Conservation (phyloP, 441 rosid genomes). For the Pelargonium fulgidum region DNA sequence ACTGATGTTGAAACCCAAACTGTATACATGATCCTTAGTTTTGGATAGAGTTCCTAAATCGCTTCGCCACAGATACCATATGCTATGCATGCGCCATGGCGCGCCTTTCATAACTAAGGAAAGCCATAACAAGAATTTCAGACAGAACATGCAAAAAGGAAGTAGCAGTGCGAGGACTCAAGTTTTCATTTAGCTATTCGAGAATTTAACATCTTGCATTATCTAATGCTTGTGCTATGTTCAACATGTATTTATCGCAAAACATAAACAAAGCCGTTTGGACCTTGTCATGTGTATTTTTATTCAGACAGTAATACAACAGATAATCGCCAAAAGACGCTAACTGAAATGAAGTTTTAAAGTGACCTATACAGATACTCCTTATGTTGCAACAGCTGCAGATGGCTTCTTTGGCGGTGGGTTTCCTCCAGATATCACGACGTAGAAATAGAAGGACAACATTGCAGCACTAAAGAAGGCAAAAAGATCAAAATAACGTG, state of each 20-base stretch:
- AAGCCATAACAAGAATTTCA: no score
- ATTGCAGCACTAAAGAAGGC: conserved; percentile 55
- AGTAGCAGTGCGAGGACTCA: background rate
- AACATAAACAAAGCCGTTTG: background rate
- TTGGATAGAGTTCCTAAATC: no score
- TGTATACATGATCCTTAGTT: no score
- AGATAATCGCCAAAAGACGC: background rate
- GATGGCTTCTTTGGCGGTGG: conserved; percentile 83
- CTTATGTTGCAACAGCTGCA: conserved; percentile 18
- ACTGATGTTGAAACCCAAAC: no score
- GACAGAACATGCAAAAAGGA: no score
- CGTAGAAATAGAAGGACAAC: conserved; percentile 70
- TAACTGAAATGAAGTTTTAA: background rate
- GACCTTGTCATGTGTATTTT: background rate
- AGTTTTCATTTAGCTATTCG: background rate
- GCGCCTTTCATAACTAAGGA: no score
- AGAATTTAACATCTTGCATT: background rate
- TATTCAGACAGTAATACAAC: background rate
- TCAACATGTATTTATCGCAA: background rate
- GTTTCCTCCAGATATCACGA: conserved; percentile 81
- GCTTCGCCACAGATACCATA: no score
- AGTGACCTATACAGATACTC: background rate
- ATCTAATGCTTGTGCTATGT: background rate
- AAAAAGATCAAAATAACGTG: background rate
- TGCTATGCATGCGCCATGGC: no score